These are phyloP conservation scores for Cladosporium halotolerans DNA, from an alignment of 2,329 filamentous ascomycete genomes.

Conservation along the genomic window DNA sequence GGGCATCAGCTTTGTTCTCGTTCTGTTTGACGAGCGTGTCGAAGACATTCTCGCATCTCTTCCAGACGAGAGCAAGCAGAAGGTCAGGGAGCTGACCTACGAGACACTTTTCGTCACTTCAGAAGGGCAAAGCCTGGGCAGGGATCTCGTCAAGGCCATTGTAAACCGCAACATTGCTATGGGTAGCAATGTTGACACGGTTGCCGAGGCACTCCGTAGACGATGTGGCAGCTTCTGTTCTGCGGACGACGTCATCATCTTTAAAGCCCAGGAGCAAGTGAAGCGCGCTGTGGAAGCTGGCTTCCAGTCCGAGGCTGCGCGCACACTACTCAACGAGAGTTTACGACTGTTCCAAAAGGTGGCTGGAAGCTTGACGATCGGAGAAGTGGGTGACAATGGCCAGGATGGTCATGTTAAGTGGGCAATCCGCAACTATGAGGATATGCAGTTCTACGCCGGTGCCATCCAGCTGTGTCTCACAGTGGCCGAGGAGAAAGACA, in stretches of 20 bases:
- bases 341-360: conserved; percentile 83
- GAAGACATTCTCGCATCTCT: conserved; percentile 78
- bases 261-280: conserved; percentile 93
- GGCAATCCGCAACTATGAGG: conserved; percentile 72
- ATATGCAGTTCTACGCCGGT: conserved; percentile 80
- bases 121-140: conserved; percentile 80
- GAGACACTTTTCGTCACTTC: conserved; percentile 77
- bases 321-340: conserved; percentile 81
- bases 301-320: conserved; percentile 66
- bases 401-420: conserved; percentile 62
- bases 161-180: conserved; percentile 97
- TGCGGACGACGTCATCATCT: conserved; percentile 92
- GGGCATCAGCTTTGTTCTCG: conserved; percentile 90
- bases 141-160: conserved; percentile 92
- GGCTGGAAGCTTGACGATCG: conserved; percentile 68
- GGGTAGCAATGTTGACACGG: conserved; percentile 93
- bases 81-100: conserved; percentile 73
- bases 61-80: conserved; percentile 61
- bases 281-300: conserved; percentile 80
- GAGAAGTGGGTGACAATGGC: background rate
- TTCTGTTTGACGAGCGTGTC: conserved; percentile 89
- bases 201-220: conserved; percentile 86
- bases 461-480: conserved; percentile 81
- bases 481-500: conserved; percentile 78
- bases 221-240: conserved; percentile 97